A percentile compares a stretch with the other conserved stretches of the same genome.
Evolutionary conservation across 2,329 filamentous ascomycete species (phyloP).

Genomic region (Byssothecium circinans): DNA sequence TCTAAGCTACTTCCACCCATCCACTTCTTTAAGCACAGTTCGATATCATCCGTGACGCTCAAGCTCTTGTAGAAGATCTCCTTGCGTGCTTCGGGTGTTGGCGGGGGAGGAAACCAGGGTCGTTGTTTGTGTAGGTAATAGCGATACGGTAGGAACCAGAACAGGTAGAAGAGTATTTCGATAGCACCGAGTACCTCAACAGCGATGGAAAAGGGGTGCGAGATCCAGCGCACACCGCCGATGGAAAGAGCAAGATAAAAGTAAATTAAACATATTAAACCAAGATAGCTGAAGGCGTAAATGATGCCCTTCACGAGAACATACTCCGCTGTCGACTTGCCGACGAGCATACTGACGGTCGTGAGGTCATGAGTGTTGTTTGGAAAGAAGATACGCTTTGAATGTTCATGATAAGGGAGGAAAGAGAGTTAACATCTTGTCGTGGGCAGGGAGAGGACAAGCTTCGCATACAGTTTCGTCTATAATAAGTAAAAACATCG

Average conservation of each 20-base stretch:
- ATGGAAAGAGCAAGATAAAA: slow-evolving; percentile 25
- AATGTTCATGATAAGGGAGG: no score
- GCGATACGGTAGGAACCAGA: slow-evolving; percentile 53
- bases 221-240: slow-evolving; percentile 22
- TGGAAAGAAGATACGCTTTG: neutral
- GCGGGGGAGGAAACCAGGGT: slow-evolving; percentile 50
- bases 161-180: slow-evolving; percentile 55
- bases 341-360: slow-evolving; percentile 17
- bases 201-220: slow-evolving; percentile 21
- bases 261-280: slow-evolving; percentile 51
- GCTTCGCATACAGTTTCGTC: no score
- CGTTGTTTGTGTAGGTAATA: slow-evolving; percentile 51
- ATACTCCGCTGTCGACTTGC: slow-evolving; percentile 32
- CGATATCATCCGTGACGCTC: slow-evolving; percentile 53
- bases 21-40: slow-evolving; percentile 62
- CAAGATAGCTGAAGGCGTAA: slow-evolving; percentile 48
- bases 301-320: slow-evolving; percentile 51
- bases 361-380: neutral
- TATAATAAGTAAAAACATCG: no score
- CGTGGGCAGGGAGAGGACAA: no score
- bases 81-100: slow-evolving; percentile 50
- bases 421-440: no score
- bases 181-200: slow-evolving; percentile 46
- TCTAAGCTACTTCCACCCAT: slow-evolving; percentile 58
- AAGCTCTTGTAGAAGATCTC: slow-evolving; percentile 59